Evolutionary conservation across 768 basidiomycete species (phyloP), one percentile per base, ranked within the genome.

Genomic region (Royoungia palumana): DNA sequence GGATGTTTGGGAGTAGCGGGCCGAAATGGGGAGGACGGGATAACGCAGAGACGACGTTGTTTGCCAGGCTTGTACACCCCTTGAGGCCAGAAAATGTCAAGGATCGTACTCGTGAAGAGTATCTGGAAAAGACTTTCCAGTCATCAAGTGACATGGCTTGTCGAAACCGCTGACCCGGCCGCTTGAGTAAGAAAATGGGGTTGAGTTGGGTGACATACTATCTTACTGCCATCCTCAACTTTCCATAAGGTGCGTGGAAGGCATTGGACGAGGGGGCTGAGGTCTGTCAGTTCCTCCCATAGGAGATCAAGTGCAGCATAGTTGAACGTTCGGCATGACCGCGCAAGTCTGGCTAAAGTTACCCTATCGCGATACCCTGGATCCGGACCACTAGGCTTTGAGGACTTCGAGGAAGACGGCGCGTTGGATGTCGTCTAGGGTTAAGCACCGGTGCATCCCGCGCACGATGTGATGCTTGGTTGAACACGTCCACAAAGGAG

Each of bases 231-330:
- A 6, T 11, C 4, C 6, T 62, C 49, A 2, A 50, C 46, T 47
- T 17, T 57, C 66, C 64, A 66, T 6, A 68, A 43, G 41, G 68
- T 62, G 32, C 37, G 64, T 35, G 64, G 66, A 45, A 66, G 59
- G 34, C 55, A 57, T 37, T 47, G 49, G 19, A 66, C 21, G 36
- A 68, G 56, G 17, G 37, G 24, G 14, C 45, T 34, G 47, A 66
- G 57, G 4, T 55, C 59, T 34, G 57, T 46, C 50, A 61, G 42
- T 10, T 25, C 13, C 6, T 24, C 51, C 64, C 66, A 66, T 34
- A 66, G 19, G 2, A 54, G 45, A 46, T 66, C 61, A 22, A 66
- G 57, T 4, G 66, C 61, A 5, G 45, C 21, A 10, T 46, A 39
- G 34, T 46, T 54, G 40, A 66, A 61, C 5, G 55, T 51, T 3